A percentile compares a stretch with the other conserved stretches of the same genome.
Evolutionary conservation across 2,329 filamentous ascomycete genomes (phyloP).

Genomic region (Fusarium staphyleae): DNA sequence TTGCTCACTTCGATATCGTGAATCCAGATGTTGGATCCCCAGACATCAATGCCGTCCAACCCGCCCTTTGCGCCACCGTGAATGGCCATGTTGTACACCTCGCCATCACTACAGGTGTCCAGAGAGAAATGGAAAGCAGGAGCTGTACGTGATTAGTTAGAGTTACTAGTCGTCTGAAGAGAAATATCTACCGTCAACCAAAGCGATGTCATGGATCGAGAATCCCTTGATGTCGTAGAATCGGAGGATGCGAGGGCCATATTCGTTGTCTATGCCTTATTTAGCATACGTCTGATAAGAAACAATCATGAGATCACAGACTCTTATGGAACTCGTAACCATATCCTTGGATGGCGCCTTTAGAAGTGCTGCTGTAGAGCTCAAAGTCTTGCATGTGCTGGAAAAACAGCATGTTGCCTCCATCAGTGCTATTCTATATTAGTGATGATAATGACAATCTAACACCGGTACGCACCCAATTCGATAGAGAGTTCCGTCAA

Average conservation of each 20-base stretch:
- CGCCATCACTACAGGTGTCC: slow-evolving; percentile 27
- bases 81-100: slow-evolving; percentile 34
- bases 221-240: slow-evolving; percentile 29
- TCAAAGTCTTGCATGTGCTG: slow-evolving; percentile 33
- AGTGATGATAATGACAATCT: background rate
- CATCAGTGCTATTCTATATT: slow-evolving; percentile 8
- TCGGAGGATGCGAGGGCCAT: slow-evolving; percentile 30
- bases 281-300: background rate
- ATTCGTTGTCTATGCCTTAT: slow-evolving; percentile 3
- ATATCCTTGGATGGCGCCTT: slow-evolving; percentile 32
- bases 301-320: background rate
- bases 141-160: slow-evolving; percentile 1
- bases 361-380: slow-evolving; percentile 33
- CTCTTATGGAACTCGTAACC: slow-evolving; percentile 28
- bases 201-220: slow-evolving; percentile 30
- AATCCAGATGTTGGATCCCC: slow-evolving; percentile 32
- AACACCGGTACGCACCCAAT: slow-evolving; percentile 13
- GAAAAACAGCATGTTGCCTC: slow-evolving; percentile 33
- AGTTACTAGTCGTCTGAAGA: accelerated
- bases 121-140: slow-evolving; percentile 29
- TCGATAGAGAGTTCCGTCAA: slow-evolving; percentile 29
- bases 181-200: slow-evolving; percentile 21
- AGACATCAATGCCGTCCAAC: slow-evolving; percentile 28
- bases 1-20: slow-evolving; percentile 37
- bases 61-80: slow-evolving; percentile 28